Conservation (phyloP, 108 stramenopile species). For the Cyclotella atomus region DNA sequence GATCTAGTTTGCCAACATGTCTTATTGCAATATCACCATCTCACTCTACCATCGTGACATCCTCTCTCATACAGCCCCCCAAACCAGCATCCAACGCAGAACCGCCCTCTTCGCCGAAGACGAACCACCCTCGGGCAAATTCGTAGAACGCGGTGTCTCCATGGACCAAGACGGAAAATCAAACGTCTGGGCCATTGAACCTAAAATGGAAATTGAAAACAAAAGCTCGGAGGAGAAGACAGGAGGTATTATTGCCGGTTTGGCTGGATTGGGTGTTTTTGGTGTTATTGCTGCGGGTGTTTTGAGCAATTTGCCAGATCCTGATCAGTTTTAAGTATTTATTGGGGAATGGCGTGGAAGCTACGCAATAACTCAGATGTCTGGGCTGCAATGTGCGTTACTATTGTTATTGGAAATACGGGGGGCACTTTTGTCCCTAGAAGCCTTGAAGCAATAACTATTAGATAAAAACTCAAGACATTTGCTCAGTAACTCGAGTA, state of each 20-base stretch:
- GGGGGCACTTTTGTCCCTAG: too few relatives aligned
- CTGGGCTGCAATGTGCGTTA: too few relatives aligned
- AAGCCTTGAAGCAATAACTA: too few relatives aligned
- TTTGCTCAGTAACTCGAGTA: too few relatives aligned
- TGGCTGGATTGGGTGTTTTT: slow-evolving; percentile 76
- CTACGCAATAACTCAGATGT: too few relatives aligned
- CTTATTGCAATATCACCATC: neutral
- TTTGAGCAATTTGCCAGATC: slow-evolving; percentile 86
- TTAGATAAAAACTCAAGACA: too few relatives aligned
- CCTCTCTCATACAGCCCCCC: slow-evolving; percentile 15
- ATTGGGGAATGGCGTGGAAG: slow-evolving; percentile 2
- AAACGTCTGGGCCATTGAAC: slow-evolving; percentile 98
- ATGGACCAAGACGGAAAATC: slow-evolving; percentile 95
- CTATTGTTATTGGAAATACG: too few relatives aligned
- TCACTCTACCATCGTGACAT: too few relatives aligned
- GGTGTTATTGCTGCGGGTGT: slow-evolving; percentile 75
- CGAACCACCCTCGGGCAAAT: slow-evolving; percentile 8
- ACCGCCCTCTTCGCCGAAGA: slow-evolving; percentile 25
- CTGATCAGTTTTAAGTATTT: slow-evolving; percentile 82
- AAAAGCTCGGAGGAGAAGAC: slow-evolving; percentile 81
- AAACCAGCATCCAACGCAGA: slow-evolving; percentile 6
- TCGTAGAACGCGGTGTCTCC: slow-evolving; percentile 82
- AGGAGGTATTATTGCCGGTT: slow-evolving; percentile 59
- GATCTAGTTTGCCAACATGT: neutral
- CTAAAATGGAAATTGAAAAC: slow-evolving; percentile 92